These are phyloP conservation scores for Chloris gayana DNA, from an alignment of 176 grass and related monocot genomes.

Conservation along the genomic window DNA sequence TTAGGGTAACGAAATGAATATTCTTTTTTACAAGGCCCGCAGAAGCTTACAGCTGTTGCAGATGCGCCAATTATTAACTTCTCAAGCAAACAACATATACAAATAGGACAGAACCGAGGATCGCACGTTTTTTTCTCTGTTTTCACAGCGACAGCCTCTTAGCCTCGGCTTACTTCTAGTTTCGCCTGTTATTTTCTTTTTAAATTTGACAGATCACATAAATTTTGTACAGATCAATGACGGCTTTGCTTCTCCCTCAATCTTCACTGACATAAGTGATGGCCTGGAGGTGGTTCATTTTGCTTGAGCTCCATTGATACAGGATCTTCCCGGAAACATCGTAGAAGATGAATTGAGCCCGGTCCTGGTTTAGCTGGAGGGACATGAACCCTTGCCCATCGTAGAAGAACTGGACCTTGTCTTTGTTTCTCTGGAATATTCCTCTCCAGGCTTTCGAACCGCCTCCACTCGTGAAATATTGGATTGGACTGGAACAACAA, in stretches of 20 bases:
- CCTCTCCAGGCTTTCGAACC: conserved; percentile 93
- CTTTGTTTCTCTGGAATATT: conserved; percentile 47
- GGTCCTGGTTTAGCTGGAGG: conserved; percentile 51
- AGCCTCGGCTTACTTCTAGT: not conserved
- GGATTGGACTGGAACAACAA: conserved; percentile 58
- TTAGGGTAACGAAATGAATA: too few relatives aligned
- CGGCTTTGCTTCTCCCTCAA: conserved; percentile 20
- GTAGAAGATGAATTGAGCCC: conserved; percentile 63
- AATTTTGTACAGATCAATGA: not conserved
- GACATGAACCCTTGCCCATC: conserved; percentile 98
- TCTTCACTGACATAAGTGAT: conserved; percentile 18
- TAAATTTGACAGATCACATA: not conserved
- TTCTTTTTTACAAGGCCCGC: too few relatives aligned
- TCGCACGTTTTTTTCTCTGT: not conserved
- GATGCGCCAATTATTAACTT: not conserved
- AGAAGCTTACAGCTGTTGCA: too few relatives aligned
- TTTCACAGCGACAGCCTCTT: not conserved
- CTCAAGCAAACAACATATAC: not conserved
- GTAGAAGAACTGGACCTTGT: conserved; percentile 76
- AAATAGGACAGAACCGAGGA: not conserved
- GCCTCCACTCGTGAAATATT: conserved; percentile 89
- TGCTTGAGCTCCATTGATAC: conserved; percentile 53
- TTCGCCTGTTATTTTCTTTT: not conserved
- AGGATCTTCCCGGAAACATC: conserved; percentile 56
- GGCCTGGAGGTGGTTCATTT: conserved; percentile 29